phyloP scores from a whole-genome alignment of 106 monocot genomes.

The Phalaenopsis equestris region DNA sequence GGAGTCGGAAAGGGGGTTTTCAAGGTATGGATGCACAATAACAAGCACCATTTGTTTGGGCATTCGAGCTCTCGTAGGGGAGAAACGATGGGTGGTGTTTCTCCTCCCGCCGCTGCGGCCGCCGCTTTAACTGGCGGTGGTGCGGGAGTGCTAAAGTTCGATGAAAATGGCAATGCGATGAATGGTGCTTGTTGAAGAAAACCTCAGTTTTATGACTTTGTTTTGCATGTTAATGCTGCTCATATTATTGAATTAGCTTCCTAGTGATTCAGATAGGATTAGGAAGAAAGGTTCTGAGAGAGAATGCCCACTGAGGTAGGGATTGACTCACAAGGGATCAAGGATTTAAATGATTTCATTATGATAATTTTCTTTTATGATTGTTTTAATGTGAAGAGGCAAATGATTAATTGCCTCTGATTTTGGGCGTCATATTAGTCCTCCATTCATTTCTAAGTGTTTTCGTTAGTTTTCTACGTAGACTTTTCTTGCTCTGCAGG shows the following conservation, averaged over 20 bases:
- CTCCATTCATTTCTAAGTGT: not conserved
- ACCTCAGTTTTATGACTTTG: not conserved
- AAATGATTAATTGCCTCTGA: not conserved
- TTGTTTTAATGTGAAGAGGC: not conserved
- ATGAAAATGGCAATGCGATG: constrained; percentile 4
- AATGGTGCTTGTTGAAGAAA: constrained; percentile 3
- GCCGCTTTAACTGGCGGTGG: not conserved
- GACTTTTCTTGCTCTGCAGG: too few species aligned
- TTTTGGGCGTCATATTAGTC: not conserved
- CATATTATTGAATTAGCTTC: not conserved
- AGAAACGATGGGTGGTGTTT: not conserved
- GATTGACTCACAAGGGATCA: not conserved
- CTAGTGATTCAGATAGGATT: constrained; percentile 1
- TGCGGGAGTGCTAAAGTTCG: not conserved
- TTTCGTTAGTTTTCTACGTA: too few species aligned
- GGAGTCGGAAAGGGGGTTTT: constrained; percentile 58
- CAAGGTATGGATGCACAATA: constrained; percentile 95
- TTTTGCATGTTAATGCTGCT: not conserved
- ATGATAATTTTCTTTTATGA: not conserved
- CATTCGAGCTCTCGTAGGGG: not conserved
- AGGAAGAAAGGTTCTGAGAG: not conserved
- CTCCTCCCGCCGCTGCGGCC: not conserved
- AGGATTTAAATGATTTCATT: not conserved
- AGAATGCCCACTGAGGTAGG: not conserved
- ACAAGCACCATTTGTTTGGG: constrained; percentile 55